Evolutionary conservation across 768 basidiomycete genomes (phyloP).

Genomic region (Suillus fuscotomentosus): DNA sequence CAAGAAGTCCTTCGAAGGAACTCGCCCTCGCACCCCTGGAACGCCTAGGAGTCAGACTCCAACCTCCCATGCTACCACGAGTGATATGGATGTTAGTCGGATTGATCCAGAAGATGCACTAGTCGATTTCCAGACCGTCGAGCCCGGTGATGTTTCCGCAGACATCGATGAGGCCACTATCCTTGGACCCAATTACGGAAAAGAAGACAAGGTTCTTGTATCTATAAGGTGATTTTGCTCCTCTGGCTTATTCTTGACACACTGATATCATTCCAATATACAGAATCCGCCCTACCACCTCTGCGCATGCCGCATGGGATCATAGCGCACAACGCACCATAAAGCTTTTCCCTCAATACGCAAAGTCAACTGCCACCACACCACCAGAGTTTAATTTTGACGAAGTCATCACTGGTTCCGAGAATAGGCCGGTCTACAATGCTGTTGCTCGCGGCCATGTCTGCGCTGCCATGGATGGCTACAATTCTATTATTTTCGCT

Average conservation of each 20-base stretch:
- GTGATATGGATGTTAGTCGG: conserved; percentile 75
- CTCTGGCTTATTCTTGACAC: neutral
- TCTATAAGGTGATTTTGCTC: conserved; percentile 59
- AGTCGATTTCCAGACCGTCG: conserved; percentile 73
- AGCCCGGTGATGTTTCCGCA: conserved; percentile 63
- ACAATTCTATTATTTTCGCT: conserved; percentile 94
- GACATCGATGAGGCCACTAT: conserved; percentile 62
- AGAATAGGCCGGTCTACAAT: conserved; percentile 78
- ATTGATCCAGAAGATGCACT: conserved; percentile 75
- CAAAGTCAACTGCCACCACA: conserved; percentile 41
- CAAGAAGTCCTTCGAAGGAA: conserved; percentile 35
- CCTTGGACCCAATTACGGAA: conserved; percentile 53
- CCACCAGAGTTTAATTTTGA: conserved; percentile 66
- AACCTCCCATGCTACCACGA: conserved; percentile 40
- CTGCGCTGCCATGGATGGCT: conserved; percentile 94
- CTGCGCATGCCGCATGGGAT: conserved; percentile 54
- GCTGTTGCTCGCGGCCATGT: conserved; percentile 78
- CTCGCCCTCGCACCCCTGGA: conserved; percentile 52
- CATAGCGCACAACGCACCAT: conserved; percentile 46
- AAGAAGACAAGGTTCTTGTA: conserved; percentile 83
- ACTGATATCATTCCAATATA: conserved; percentile 4
- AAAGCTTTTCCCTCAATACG: conserved; percentile 57
- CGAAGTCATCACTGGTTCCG: conserved; percentile 72
- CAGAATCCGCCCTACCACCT: conserved; percentile 64
- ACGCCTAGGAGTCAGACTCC: conserved; percentile 56